Conservation (phyloP, 495 filamentous ascomycete genomes). For the Aspergillus taichungensis region DNA sequence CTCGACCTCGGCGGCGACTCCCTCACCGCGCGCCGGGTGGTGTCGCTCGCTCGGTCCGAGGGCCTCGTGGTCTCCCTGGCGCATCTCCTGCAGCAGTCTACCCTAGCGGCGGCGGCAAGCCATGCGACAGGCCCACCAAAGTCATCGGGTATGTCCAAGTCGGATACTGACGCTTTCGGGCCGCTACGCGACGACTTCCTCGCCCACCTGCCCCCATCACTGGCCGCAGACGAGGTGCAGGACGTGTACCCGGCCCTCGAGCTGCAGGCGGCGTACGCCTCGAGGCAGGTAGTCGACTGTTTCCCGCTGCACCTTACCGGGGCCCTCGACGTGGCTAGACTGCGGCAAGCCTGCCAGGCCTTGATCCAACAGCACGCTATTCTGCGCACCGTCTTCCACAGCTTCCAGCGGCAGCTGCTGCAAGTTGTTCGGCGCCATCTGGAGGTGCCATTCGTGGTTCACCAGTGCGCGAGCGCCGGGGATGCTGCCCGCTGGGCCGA, state of each 20-base stretch:
- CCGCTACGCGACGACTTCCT: conserved; percentile 7
- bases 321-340: conserved; percentile 6
- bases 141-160: conserved; percentile 18
- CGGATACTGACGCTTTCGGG: conserved; percentile 15
- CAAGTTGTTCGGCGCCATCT: conserved; percentile 33
- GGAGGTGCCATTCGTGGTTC: conserved; percentile 4
- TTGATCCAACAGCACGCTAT: conserved; percentile 34
- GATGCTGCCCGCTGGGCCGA: conserved; percentile 24
- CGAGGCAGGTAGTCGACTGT: no score
- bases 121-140: conserved; percentile 4
- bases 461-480: conserved; percentile 13
- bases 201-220: no score
- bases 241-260: conserved; percentile 7
- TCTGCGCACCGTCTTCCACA: conserved; percentile 42
- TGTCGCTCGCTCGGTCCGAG: conserved; percentile 20
- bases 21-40: conserved; percentile 48
- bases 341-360: conserved; percentile 32
- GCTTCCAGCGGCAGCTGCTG: conserved; percentile 25
- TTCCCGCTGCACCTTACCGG: conserved; percentile 8
- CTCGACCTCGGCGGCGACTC: conserved; percentile 50
- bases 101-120: conserved; percentile 7
- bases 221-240: no score
- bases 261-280: no score
- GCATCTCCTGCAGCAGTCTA: conserved; percentile 25
- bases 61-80: conserved; percentile 17